These are phyloP conservation scores for Eucalyptus fibrosa DNA, from an alignment of 345 rosid genomes.

Conservation along the genomic window DNA sequence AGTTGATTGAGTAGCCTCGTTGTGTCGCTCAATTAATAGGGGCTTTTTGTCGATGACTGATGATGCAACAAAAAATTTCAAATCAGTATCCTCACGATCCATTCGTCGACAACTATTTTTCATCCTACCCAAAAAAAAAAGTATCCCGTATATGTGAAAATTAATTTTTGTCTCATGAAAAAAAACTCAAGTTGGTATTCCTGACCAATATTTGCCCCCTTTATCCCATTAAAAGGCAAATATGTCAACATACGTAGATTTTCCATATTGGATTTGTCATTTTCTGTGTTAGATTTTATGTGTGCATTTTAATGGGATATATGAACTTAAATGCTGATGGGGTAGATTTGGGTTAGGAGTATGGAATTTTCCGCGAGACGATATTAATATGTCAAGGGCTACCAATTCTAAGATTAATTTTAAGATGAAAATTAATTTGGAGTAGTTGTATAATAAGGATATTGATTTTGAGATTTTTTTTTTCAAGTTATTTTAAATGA, in stretches of 20 bases:
- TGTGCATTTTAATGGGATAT: not conserved
- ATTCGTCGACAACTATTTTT: not conserved
- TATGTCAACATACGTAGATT: not conserved
- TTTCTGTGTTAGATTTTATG: rapidly evolving
- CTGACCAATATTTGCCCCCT: not conserved
- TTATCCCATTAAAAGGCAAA: not conserved
- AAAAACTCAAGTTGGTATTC: not conserved
- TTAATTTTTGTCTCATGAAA: too few species aligned
- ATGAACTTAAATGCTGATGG: rapidly evolving
- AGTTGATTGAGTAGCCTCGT: not conserved
- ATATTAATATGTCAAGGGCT: too few species aligned
- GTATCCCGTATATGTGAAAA: rapidly evolving
- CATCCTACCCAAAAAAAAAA: not conserved
- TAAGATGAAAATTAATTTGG: not conserved
- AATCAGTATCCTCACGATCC: rapidly evolving
- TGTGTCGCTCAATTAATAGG: not conserved
- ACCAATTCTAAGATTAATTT: rapidly evolving
- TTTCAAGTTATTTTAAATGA: not conserved
- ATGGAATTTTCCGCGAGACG: rapidly evolving
- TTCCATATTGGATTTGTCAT: rapidly evolving
- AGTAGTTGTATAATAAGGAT: not conserved
- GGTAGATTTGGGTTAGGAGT: not conserved
- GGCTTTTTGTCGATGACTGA: not conserved
- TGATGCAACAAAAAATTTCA: not conserved
- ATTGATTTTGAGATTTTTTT: not conserved